A percentile compares a stretch with the other conserved stretches of the same genome.
Conservation (phyloP, 306 rosid genomes). For the Pyrus pyrifolia region DNA sequence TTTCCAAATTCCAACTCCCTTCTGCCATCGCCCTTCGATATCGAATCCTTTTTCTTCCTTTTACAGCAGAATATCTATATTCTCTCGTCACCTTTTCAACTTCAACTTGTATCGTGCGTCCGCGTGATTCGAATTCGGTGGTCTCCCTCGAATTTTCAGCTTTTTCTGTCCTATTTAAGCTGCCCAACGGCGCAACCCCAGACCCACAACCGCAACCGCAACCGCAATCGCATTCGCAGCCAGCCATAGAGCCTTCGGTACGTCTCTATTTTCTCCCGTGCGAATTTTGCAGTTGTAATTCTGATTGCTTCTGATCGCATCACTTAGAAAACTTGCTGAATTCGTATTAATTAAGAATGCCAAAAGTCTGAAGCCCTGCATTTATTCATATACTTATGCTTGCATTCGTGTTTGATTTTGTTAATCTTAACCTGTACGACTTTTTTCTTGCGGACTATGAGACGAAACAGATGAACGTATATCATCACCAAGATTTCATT, state of each 20-base stretch:
- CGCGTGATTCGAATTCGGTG: conserved; percentile 22
- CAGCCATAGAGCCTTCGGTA: conserved; percentile 7
- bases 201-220: neutral
- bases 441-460: neutral
- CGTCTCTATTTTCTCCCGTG: neutral
- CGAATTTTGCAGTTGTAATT: too few species aligned
- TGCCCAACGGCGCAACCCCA: neutral
- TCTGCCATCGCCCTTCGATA: neutral
- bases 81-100: neutral
- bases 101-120: neutral
- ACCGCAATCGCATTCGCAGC: neutral
- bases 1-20: neutral
- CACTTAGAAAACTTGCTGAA: too few species aligned
- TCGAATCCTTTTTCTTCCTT: neutral
- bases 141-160: conserved; percentile 14
- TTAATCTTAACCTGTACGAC: neutral
- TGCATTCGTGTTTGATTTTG: neutral
- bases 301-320: too few species aligned
- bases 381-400: neutral
- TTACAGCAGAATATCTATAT: neutral
- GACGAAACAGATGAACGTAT: neutral
- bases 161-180: conserved; percentile 4
- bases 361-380: neutral
- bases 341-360: too few species aligned
- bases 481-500: neutral